Conservation (phyloP, 2,329 filamentous ascomycete species). For the Elsinoe necatrix region DNA sequence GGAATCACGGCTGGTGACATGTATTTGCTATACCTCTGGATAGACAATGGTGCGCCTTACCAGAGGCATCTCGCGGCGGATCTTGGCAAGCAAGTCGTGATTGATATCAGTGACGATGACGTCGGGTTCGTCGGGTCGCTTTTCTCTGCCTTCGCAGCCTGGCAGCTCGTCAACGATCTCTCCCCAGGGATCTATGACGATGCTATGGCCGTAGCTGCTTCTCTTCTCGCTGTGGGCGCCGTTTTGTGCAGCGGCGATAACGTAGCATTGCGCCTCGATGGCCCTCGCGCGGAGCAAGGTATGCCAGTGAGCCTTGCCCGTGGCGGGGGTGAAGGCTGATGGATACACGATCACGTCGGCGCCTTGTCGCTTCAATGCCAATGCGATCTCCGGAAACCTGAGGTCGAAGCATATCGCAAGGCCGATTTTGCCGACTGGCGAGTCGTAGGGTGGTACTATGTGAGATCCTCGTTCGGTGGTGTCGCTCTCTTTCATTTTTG, state of each 20-base stretch:
- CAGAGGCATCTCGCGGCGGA: conserved; percentile 31
- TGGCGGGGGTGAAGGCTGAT: conserved; percentile 81
- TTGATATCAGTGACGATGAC: conserved; percentile 35
- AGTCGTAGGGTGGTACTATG: conserved; percentile 64
- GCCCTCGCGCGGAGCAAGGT: conserved; percentile 68
- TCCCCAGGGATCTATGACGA: conserved; percentile 85
- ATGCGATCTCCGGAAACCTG: conserved; percentile 67
- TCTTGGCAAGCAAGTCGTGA: conserved; percentile 30
- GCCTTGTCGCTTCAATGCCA: conserved; percentile 55
- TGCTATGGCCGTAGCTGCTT: conserved; percentile 74
- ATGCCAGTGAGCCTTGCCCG: conserved; percentile 81
- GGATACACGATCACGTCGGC: conserved; percentile 80
- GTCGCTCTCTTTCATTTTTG: conserved; percentile 53
- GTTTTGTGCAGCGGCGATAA: conserved; percentile 75
- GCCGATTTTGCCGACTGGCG: conserved; percentile 65
- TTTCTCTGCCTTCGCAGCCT: conserved; percentile 38
- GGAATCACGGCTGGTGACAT: not conserved
- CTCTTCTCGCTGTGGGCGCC: conserved; percentile 68
- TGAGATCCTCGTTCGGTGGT: conserved; percentile 59
- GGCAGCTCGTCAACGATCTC: conserved; percentile 58
- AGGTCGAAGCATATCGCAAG: conserved; percentile 86
- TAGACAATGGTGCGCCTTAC: conserved; percentile 26
- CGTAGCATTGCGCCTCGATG: conserved; percentile 81
- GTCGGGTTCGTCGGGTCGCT: conserved; percentile 33
- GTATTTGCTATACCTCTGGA: conserved; percentile 18